A percentile compares a stretch with the other conserved stretches of the same genome.
Evolutionary conservation across 352 stramenopile species (phyloP).

Genomic region (Pythium insidiosum): DNA sequence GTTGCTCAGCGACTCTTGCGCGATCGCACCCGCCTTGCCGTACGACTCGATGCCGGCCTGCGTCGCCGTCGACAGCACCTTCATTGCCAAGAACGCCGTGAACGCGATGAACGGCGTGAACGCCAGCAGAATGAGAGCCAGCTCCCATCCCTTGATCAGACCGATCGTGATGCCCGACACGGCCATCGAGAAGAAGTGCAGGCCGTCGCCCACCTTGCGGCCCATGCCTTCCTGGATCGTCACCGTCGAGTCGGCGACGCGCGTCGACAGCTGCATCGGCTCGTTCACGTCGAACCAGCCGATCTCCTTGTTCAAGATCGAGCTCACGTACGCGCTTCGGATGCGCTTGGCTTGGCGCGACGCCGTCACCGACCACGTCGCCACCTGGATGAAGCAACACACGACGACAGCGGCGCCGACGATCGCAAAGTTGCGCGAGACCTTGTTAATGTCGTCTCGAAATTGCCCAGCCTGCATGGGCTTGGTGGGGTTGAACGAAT

Average conservation of each 20-base stretch:
- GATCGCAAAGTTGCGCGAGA: no score
- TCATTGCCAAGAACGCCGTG: conserved; percentile 33
- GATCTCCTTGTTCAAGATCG: no score
- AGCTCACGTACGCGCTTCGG: no score
- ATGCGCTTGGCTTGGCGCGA: no score
- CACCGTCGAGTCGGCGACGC: conserved; percentile 36
- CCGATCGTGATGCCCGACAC: conserved; percentile 29
- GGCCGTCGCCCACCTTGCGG: conserved; percentile 20
- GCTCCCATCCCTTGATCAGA: conserved; percentile 32
- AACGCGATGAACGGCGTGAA: conserved; percentile 25
- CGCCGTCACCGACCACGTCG: no score
- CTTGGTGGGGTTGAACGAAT: conserved; percentile 19
- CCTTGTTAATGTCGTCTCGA: no score
- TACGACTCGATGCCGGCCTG: conserved; percentile 52
- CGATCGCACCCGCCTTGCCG: conserved; percentile 49
- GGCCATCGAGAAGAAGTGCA: conserved; percentile 23
- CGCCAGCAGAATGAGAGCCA: conserved; percentile 32
- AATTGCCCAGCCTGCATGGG: no score
- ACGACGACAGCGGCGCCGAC: no score
- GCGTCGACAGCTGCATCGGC: conserved; percentile 29
- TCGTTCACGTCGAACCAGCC: no score
- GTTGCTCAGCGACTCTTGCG: conserved; percentile 64
- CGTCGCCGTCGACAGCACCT: conserved; percentile 32
- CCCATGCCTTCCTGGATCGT: no score
- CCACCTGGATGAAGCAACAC: no score